Base-by-base conservation (phyloP, 2,329 filamentous ascomycete genomes). In the Colletotrichum sp. region DNA sequence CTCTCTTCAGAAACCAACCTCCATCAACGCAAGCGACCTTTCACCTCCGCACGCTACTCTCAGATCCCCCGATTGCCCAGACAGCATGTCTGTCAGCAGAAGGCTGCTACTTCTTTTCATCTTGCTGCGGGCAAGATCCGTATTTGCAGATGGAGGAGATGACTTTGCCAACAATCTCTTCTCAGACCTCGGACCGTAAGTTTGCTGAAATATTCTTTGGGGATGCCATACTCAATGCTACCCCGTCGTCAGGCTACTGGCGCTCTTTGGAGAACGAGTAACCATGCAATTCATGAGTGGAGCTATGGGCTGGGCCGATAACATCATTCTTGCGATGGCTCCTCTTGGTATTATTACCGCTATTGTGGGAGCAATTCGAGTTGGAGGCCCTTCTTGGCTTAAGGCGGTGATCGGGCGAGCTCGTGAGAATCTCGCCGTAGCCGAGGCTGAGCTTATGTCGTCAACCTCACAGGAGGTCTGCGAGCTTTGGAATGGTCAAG, bases 311-410 rank as follows among this genome's bases (percentile, higher is more conserved):
- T 78, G 71, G 5, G 71, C 81, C 0, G 85, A 86, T 63, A 78
- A 81, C 36, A 76, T 85, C 30, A 81, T 85, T 6, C 80, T 85
- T 8, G 82, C 83, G 2, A 81, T 84, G 77, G 83, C 79, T 0
- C 84, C 84, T 0, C 36, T 87, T 1, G 86, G 86, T 1, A 84
- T 88, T 30, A 74, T 88, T 15, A 88, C 86, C 0, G 80, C 81
- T 1, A 76, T 88, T 2, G 68, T 84, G 0, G 81, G 81, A 1
- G 81, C 78, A 0, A 84, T 85, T 55, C 79, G 84, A 0, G 78
- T 83, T 48, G 86, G 79, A 69, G 85, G 82, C 2, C 72, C 44
- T 2, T 34, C 80, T 0, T 81, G 78, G 2, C 77, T 86, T 2
- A 80, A 82, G 19, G 84, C 86, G 4, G 81, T 87, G 28, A 80